phyloP scores from a whole-genome alignment of 371 early-diverging fungal genomes.

The Mucor lusitanicus region DNA sequence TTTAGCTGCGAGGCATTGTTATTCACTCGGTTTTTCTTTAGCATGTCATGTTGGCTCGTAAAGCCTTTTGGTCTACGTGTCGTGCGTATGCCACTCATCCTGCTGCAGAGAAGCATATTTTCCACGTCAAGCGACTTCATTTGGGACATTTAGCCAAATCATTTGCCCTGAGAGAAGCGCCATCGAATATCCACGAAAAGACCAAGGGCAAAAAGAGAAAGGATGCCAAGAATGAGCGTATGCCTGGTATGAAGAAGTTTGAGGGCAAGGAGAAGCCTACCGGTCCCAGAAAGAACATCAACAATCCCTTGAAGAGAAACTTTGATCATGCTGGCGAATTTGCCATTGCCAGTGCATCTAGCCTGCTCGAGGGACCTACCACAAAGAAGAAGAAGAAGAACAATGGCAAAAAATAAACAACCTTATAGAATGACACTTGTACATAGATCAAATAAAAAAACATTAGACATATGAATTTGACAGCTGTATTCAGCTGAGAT shows the following conservation, averaged over 20 bases:
- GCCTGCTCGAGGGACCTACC: slow-evolving; percentile 32
- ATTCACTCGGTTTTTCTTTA: slow-evolving; percentile 26
- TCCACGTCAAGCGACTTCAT: slow-evolving; percentile 92
- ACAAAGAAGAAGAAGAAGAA: slow-evolving; percentile 41
- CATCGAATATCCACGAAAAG: slow-evolving; percentile 60
- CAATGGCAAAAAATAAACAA: background rate
- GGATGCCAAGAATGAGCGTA: slow-evolving; percentile 47
- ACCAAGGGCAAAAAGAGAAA: slow-evolving; percentile 49
- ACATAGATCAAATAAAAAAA: background rate
- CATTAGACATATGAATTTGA: background rate
- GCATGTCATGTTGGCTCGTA: slow-evolving; percentile 66
- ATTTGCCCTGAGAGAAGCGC: slow-evolving; percentile 92
- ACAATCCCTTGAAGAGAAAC: slow-evolving; percentile 34
- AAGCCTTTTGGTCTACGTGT: slow-evolving; percentile 86
- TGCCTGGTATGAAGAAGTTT: slow-evolving; percentile 36
- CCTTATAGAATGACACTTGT: background rate
- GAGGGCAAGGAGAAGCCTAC: slow-evolving; percentile 29
- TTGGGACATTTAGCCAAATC: slow-evolving; percentile 95
- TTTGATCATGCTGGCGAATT: slow-evolving; percentile 50
- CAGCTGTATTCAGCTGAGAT: background rate
- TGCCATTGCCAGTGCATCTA: slow-evolving; percentile 36
- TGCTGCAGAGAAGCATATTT: slow-evolving; percentile 79
- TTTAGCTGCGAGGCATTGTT: too few relatives aligned
- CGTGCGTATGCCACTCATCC: slow-evolving; percentile 95
- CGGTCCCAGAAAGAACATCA: slow-evolving; percentile 32